phyloP scores from a whole-genome alignment of 306 rosid genomes.

The Mimosa bimucronata region DNA sequence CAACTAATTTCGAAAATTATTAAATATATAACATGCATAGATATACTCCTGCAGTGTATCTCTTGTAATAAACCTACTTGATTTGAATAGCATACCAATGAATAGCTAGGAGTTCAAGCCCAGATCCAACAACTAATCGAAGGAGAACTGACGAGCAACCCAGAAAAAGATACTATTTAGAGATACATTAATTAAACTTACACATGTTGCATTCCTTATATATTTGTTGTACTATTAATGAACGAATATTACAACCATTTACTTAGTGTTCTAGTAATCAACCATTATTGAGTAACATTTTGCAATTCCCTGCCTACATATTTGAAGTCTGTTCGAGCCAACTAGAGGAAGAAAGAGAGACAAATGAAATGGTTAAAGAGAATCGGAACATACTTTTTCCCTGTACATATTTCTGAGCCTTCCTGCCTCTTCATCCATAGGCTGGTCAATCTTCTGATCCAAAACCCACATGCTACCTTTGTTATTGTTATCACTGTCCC shows the following conservation, averaged over 20 bases:
- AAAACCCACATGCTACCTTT: conserved; percentile 89
- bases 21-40: neutral
- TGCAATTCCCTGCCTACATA: neutral
- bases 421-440: conserved; percentile 93
- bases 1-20: conserved; percentile 1
- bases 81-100: conserved; percentile 15
- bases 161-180: neutral
- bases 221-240: neutral
- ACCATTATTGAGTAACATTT: conserved; percentile 2
- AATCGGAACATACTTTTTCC: conserved; percentile 63
- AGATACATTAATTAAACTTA: conserved; percentile 20
- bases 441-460: conserved; percentile 84
- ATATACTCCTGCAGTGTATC: neutral
- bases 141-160: neutral
- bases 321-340: neutral
- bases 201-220: conserved; percentile 16
- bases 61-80: conserved; percentile 3
- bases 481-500: conserved; percentile 43
- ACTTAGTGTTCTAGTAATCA: conserved; percentile 14
- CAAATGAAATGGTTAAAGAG: neutral
- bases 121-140: conserved; percentile 3
- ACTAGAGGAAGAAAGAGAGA: conserved; percentile 17
- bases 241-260: conserved; percentile 19
- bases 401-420: conserved; percentile 84
- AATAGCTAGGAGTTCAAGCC: neutral